Evolutionary conservation across 31 red algal genomes (phyloP).

Genomic region (Endocladia muricata): DNA sequence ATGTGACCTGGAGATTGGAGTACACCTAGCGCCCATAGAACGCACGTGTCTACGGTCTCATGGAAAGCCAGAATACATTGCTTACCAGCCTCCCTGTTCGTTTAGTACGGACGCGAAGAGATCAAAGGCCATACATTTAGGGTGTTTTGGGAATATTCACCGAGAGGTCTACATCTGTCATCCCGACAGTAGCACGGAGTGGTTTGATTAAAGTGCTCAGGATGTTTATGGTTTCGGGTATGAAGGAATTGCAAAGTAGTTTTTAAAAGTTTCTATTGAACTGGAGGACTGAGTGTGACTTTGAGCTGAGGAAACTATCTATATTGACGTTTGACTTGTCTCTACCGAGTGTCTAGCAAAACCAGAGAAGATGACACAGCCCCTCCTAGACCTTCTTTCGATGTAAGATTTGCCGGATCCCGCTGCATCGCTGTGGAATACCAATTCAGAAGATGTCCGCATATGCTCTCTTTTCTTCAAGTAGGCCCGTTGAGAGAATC

Average conservation of each 20-base stretch:
- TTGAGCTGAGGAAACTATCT: no score
- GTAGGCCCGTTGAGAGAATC: no score
- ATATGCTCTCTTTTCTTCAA: neutral
- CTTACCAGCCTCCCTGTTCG: neutral
- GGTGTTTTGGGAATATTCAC: neutral
- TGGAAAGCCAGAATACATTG: neutral
- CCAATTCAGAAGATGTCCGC: neutral
- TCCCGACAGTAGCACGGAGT: neutral
- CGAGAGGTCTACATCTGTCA: neutral
- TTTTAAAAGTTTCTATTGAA: neutral
- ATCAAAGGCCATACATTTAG: neutral
- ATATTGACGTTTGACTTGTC: no score
- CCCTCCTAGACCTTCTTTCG: neutral
- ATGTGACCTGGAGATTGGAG: neutral
- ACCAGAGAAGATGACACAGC: neutral
- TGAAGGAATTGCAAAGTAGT: neutral
- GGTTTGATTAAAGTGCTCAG: neutral
- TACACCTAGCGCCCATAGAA: neutral
- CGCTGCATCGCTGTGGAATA: neutral
- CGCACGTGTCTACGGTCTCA: neutral
- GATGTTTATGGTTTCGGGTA: neutral
- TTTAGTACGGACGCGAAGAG: neutral
- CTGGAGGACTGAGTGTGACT: neutral
- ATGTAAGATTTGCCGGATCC: neutral
- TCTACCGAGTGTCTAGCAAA: neutral